Percentiles rank a stretch among this genome's conserved stretches.
phyloP scores from a whole-genome alignment of 2,329 filamentous ascomycete species.

The Pseudopithomyces maydicus region DNA sequence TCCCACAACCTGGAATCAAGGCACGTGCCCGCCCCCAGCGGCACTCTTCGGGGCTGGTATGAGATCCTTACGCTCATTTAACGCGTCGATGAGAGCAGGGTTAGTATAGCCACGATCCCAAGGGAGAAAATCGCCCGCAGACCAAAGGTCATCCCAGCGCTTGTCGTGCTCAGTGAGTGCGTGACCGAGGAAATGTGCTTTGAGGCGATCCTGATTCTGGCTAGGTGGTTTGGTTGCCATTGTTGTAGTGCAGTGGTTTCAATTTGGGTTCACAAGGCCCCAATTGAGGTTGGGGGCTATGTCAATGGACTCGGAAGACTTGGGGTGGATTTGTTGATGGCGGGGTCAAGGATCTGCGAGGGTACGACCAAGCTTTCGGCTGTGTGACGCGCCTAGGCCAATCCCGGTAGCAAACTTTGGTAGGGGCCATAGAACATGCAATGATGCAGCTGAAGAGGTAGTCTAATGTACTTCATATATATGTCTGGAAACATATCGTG shows the following conservation, averaged over 20 bases:
- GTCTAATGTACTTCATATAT: no score
- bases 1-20: slow-evolving; percentile 81
- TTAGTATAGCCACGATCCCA: slow-evolving; percentile 66
- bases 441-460: not conserved
- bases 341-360: not conserved
- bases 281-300: not conserved
- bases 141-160: slow-evolving; percentile 64
- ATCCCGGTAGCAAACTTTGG: not conserved
- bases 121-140: slow-evolving; percentile 56
- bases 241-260: not conserved
- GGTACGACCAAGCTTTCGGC: not conserved
- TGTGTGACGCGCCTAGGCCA: slow-evolving; percentile 2
- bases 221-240: slow-evolving; percentile 24
- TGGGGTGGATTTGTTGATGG: not conserved
- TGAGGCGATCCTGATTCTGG: slow-evolving; percentile 44
- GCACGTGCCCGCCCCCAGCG: slow-evolving; percentile 57
- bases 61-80: slow-evolving; percentile 44
- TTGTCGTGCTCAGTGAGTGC: slow-evolving; percentile 48
- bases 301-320: not conserved
- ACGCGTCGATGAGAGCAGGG: slow-evolving; percentile 62
- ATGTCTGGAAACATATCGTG: not conserved
- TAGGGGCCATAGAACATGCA: not conserved
- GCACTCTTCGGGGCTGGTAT: slow-evolving; percentile 35
- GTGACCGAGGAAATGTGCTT: slow-evolving; percentile 50
- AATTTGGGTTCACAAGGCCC: not conserved